Evolutionary conservation across 768 basidiomycete species (phyloP).

Genomic region (Boletus bicolor): DNA sequence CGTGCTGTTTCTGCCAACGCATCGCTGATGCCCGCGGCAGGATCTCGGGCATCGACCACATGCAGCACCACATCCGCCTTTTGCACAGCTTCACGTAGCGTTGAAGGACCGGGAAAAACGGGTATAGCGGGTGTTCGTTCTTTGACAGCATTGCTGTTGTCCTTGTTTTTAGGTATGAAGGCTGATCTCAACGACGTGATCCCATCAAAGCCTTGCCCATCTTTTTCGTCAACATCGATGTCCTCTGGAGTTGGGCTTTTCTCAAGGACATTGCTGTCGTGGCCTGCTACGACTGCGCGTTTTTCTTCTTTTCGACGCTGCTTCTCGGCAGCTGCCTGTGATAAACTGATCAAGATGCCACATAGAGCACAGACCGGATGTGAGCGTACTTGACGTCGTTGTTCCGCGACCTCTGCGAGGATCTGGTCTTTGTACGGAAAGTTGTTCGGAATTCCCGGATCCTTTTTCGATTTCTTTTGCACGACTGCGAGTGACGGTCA

Average conservation of each 20-base stretch:
- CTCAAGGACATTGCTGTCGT: conserved; percentile 28
- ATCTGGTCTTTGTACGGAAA: conserved; percentile 96
- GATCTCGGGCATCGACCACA: conserved; percentile 84
- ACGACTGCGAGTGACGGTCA: conserved; percentile 9
- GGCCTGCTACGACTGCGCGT: conserved; percentile 40
- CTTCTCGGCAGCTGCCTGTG: conserved; percentile 75
- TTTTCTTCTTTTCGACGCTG: conserved; percentile 62
- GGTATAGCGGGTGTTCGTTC: conserved; percentile 18
- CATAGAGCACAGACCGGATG: not conserved
- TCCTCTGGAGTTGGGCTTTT: conserved; percentile 28
- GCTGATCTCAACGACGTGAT: conserved; percentile 22
- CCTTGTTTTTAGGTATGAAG: conserved; percentile 1
- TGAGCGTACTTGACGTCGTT: conserved; percentile 60
- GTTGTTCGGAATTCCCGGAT: conserved; percentile 90
- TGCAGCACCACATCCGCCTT: conserved; percentile 76
- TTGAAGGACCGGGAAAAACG: conserved; percentile 26
- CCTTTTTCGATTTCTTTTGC: conserved; percentile 58
- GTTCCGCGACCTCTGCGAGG: conserved; percentile 82
- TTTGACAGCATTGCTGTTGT: not conserved
- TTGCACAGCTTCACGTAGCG: conserved; percentile 52
- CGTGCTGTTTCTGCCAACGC: conserved; percentile 39
- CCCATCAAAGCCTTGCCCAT: conserved; percentile 39
- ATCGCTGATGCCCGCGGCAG: conserved; percentile 72
- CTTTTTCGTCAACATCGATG: conserved; percentile 28
- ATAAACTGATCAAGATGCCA: not conserved